Conservation (phyloP, 306 rosid genomes). For the Quillaja saponaria region DNA sequence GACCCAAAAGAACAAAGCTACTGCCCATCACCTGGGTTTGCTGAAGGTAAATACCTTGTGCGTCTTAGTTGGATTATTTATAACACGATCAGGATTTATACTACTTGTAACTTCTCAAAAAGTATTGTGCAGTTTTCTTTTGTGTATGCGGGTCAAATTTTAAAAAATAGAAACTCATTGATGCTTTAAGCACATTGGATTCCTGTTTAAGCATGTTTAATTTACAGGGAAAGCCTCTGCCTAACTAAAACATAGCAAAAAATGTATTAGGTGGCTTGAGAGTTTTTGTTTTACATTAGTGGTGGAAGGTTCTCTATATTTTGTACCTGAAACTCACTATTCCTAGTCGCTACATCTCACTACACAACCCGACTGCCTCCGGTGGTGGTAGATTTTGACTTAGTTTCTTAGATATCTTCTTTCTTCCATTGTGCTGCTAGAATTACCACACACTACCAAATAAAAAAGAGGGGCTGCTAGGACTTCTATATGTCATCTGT, state of each 20-base stretch:
- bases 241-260: neutral
- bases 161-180: conserved; percentile 7
- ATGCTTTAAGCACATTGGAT: conserved; percentile 14
- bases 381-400: too few relatives aligned
- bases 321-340: neutral
- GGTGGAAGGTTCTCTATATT: conserved; percentile 8
- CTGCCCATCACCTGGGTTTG: conserved; percentile 98
- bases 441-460: too few relatives aligned
- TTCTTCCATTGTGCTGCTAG: too few relatives aligned
- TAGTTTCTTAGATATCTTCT: too few relatives aligned
- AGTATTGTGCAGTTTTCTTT: too few relatives aligned
- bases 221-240: conserved; percentile 7
- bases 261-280: conserved; percentile 1
- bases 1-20: conserved; percentile 98
- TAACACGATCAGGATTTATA: neutral
- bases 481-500: too few relatives aligned
- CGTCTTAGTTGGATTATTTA: conserved; percentile 8
- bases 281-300: neutral
- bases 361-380: too few relatives aligned
- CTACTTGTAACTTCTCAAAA: neutral
- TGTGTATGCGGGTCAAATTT: conserved; percentile 5
- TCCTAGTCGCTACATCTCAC: too few relatives aligned
- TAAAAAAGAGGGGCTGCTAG: too few relatives aligned
- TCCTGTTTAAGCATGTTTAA: neutral
- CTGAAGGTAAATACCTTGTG: conserved; percentile 60